phyloP scores from a whole-genome alignment of 208 protist genomes.

The Leishmania braziliensis region DNA sequence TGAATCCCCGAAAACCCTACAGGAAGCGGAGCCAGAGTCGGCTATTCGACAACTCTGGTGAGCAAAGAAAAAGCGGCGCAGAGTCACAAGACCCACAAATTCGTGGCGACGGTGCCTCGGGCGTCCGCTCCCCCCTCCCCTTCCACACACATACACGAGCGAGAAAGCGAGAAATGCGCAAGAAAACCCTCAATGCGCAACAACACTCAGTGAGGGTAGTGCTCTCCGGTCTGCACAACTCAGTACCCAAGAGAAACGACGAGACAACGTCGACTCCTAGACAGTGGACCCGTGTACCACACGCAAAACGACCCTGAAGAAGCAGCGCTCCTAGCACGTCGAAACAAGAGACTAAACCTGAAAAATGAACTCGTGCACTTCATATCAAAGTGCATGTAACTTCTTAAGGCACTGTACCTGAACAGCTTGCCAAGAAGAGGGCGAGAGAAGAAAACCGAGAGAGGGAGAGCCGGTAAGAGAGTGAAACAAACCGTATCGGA shows the following conservation, averaged over 20 bases:
- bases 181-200: background rate
- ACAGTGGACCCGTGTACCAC: background rate
- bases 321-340: background rate
- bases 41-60: background rate
- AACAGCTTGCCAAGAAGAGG: background rate
- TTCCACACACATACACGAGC: background rate
- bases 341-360: background rate
- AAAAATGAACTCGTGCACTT: background rate
- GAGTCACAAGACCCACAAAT: background rate
- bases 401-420: background rate
- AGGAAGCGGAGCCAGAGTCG: background rate
- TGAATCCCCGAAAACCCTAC: background rate
- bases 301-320: background rate
- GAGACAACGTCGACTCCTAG: background rate
- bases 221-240: background rate
- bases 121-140: background rate
- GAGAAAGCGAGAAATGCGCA: background rate
- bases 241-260: background rate
- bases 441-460: background rate
- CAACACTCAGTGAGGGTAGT: background rate
- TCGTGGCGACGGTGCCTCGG: background rate
- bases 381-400: background rate
- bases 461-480: background rate
- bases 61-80: background rate
- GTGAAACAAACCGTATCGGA: background rate